Evolutionary conservation across 768 basidiomycete genomes (phyloP), one percentile per base, ranked within the genome.

Genomic region (Termitomyces sp.): DNA sequence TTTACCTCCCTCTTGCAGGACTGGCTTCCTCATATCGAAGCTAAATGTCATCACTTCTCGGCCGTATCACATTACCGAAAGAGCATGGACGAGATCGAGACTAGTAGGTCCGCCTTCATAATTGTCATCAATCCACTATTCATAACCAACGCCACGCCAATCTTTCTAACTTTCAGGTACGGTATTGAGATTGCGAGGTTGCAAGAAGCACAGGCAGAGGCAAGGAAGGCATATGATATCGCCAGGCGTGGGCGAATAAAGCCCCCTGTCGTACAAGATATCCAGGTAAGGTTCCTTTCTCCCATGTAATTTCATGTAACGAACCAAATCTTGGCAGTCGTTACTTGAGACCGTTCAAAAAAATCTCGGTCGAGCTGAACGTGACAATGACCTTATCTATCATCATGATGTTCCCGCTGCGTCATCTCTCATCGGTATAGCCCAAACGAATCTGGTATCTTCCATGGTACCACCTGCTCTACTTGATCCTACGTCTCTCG

Each of bases 321-420:
- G 28, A 53, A 36, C 2, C 33, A 46, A 16, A 28, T 38, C 52
- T 53, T 18, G 35, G 28, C n/a, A 98, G 94, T 91, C 90, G 1
- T 75, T 98, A 16, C 73, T 89, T 26, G 86, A 87, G 47, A 85
- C 76, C 8, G 75, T 97, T 26, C 81, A 87, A 62, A 84, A 81
- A 53, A 81, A 84, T 56, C 70, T 90, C 35, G 71, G 76, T 4
- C 82, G 92, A 14, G 91, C 95, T 0, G 83, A 88, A 61, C 83
- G 92, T 33, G 96, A 98, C 70, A 99, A 99, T 69, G 90, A 96
- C 70, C 75, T 97, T 7, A 97, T 99, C 40, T 99, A 98, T 73
- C 93, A 97, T 63, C 81, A 92, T 52, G 87, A 92, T 56, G 78
- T 96, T 1, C 94, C 95, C 1, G 75, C 93, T 0, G 64, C 81